Base-by-base conservation (phyloP, 345 rosid genomes). In the Iberis pinnata region DNA sequence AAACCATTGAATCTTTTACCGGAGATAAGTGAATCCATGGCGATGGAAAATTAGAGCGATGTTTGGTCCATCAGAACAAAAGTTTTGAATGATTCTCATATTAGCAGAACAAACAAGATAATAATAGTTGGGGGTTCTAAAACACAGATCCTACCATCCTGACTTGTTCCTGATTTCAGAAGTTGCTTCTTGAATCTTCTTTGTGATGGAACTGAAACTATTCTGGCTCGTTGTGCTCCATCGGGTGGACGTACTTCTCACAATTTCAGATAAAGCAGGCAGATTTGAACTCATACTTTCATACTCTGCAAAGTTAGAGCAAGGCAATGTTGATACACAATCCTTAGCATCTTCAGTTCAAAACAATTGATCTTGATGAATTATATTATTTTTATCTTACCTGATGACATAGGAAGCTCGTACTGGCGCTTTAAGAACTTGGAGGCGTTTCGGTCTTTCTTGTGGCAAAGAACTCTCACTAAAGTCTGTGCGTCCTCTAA, bases 391-490 rank as follows among this genome's bases (percentile, higher is more conserved):
- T 26, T 32, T 29, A 8, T 12, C 10, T 56, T 63, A 92, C 98
- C 98, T 88, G 98, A 78, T 47, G 98, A 85, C 85, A 76, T 82
- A 50, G 98, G 98, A 60, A 88, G 85, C 57, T 92, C 73, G 64
- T 84, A 92, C 48, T 88, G 96, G 43, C 59, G 73, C 70, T 81
- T 92, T 29, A 92, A 69, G 72, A 82, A 92, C 70, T 69, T 81
- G 53, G 98, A 92, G 57, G 96, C 95, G 53, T 68, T 80, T 20
- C 82, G 73, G 65, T 92, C 96, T 69, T 81, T 92, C 78, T 83
- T 88, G 80, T 92, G 98, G 81, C 98, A 84, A 46, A 92, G 76
- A 49, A 92, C 83, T 63, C 98, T 82, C 27, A 92, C 69, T 43
- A 92, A 71, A 55, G 82, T 85, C 58, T 85, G 79, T 22, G 93